phyloP scores from a whole-genome alignment of 345 rosid genomes.

The Syzygium aromaticum region DNA sequence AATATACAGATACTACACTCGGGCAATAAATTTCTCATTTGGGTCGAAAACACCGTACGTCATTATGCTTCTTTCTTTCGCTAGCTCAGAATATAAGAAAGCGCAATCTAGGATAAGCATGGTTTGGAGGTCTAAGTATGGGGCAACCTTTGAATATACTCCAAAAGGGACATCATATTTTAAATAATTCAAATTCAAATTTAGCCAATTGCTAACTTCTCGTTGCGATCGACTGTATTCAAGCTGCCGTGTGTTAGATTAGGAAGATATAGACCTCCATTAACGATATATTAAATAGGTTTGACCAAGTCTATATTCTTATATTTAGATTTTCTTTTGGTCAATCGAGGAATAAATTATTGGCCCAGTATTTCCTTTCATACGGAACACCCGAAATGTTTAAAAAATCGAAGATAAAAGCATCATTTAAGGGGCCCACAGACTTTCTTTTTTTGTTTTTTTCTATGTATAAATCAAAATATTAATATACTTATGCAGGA shows the following conservation, averaged over 20 bases:
- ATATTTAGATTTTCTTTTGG: neutral
- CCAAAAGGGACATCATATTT: neutral
- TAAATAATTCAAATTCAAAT: neutral
- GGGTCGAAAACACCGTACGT: rapidly evolving
- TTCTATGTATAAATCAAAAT: neutral
- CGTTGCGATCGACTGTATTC: neutral
- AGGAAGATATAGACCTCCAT: neutral
- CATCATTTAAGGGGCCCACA: neutral
- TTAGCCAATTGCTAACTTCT: neutral
- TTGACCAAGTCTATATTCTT: neutral
- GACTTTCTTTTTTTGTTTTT: neutral
- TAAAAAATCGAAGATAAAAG: neutral
- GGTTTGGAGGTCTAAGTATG: neutral
- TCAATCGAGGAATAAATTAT: neutral
- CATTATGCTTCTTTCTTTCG: neutral
- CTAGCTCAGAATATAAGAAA: neutral
- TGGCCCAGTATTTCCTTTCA: neutral
- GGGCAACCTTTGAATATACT: neutral
- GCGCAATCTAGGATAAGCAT: neutral
- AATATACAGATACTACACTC: neutral
- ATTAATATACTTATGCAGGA: neutral
- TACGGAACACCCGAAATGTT: neutral
- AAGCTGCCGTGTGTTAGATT: neutral
- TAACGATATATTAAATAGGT: neutral
- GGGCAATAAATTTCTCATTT: neutral